Percentiles rank a stretch among this genome's conserved stretches.
These are phyloP conservation scores for Lolium multiflorum DNA, from an alignment of 176 grass and related monocot species.

Conservation along the genomic window DNA sequence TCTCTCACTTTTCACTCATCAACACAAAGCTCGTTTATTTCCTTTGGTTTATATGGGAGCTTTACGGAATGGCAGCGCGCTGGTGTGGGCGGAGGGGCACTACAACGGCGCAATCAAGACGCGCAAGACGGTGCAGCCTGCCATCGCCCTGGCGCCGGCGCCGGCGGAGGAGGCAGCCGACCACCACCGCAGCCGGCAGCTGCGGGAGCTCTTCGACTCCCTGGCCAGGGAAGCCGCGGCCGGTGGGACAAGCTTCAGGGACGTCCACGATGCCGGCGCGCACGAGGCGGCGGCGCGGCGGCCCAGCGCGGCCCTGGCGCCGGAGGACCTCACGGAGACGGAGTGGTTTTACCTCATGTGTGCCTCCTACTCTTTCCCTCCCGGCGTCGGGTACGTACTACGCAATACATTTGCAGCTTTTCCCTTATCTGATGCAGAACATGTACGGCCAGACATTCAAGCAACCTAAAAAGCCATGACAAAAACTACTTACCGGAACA, in stretches of 20 bases:
- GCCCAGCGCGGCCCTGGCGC: conserved; percentile 74
- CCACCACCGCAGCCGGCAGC: conserved; percentile 73
- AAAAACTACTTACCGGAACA: too few species aligned
- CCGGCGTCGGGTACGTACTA: conserved; percentile 59
- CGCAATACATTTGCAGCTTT: background rate
- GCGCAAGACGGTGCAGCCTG: conserved; percentile 74
- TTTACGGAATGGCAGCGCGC: conserved; percentile 39
- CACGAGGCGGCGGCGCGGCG: conserved; percentile 38
- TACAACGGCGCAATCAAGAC: conserved; percentile 93
- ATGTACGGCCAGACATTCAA: background rate
- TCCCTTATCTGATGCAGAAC: background rate
- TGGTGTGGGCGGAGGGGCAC: conserved; percentile 85
- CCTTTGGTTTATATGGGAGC: background rate
- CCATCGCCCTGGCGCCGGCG: conserved; percentile 20
- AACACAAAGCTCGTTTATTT: background rate
- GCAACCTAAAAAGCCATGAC: background rate
- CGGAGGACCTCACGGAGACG: conserved; percentile 90
- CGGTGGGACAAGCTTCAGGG: conserved; percentile 3
- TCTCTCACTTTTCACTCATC: background rate
- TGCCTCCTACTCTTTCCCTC: conserved; percentile 83
- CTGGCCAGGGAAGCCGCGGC: conserved; percentile 50
- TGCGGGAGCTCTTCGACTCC: conserved; percentile 81
- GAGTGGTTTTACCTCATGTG: conserved; percentile 99
- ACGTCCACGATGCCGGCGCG: background rate
- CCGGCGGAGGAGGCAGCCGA: conserved; percentile 57